Base-by-base conservation (phyloP, 1,284 basidiomycete species). In the Leccinum fuscescens region DNA sequence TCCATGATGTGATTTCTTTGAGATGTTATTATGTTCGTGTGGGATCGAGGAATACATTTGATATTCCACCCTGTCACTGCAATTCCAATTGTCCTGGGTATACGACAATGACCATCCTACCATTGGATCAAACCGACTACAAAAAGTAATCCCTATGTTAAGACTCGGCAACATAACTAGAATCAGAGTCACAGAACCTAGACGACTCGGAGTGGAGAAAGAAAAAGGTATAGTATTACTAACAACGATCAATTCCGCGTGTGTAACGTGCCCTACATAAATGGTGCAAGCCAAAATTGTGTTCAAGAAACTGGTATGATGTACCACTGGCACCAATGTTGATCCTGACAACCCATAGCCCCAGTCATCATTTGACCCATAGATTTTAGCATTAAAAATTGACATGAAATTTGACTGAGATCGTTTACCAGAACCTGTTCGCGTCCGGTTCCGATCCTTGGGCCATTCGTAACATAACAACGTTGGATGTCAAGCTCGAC, bases 401-500 rank as follows among this genome's bases (percentile, higher is more conserved):
- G 20, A 20, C 11, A 14, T 20, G 11, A 46, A 22, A 22, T 20
- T 46, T 46, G 20, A 20, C 20, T 7, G 12, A 22, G n/a, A 12
- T 31, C 9, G n/a, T 50, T 68, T 49, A 71, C 69, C 70, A 72
- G 42, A 69, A 72, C 29, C 71, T 70, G 22, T 66, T 73, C 9
- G 69, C 62, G 14, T 69, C 61, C 2, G 70, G 61, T 1, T 57
- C 54, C 0, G 62, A 57, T 20, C 60, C 64, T 27, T 62, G 57
- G 2, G 64, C 64, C 76, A 79, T 79, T n/a, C 39, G 39, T n/a
- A 42, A n/a, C 39, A 42, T 42, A n/a, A 42, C 39, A n/a, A 42
- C 39, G 39, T 84, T 85, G 1, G 80, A 79, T 6, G 82, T 83
- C 66, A 86, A 53, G 62, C 81, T 84, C 9, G 84, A 86, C 68